phyloP scores from a whole-genome alignment of 2,329 filamentous ascomycete genomes.

The Aspergillus pseudonomiae region DNA sequence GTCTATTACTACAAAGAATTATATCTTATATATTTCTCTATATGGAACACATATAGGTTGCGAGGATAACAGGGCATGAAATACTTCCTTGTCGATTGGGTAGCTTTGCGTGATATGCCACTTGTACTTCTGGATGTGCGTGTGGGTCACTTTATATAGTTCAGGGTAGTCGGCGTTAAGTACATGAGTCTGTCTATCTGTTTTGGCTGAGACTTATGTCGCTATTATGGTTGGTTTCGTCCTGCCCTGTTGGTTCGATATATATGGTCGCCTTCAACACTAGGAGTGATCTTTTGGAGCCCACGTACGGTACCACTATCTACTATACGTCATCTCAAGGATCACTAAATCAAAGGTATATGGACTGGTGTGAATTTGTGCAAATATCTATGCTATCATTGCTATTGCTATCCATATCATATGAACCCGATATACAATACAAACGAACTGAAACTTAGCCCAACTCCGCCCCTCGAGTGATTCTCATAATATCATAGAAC shows the following conservation, averaged over 20 bases:
- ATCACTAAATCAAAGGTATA: neutral
- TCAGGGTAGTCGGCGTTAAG: no score
- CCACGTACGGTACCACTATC: neutral
- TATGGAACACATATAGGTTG: neutral
- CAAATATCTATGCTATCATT: neutral
- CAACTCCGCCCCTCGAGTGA: conserved; percentile 7
- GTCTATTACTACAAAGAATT: neutral
- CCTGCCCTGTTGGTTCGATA: no score
- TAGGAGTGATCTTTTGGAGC: no score
- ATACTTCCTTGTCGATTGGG: neutral
- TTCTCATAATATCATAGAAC: conserved; percentile 23
- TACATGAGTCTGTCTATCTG: no score
- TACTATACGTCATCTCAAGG: neutral
- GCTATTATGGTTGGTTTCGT: no score
- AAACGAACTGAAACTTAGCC: conserved; percentile 7
- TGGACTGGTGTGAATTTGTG: neutral
- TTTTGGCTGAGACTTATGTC: no score
- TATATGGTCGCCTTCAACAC: neutral
- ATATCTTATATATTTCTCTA: neutral
- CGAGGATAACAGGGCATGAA: neutral
- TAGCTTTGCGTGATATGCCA: neutral
- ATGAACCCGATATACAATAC: conserved; percentile 5
- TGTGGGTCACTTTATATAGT: no score
- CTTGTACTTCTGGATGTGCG: neutral
- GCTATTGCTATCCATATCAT: conserved; percentile 4